A percentile compares a stretch with the other conserved stretches of the same genome.
These are phyloP conservation scores for Hysterium pulicare DNA, from an alignment of 2,329 filamentous ascomycete genomes.

Conservation along the genomic window DNA sequence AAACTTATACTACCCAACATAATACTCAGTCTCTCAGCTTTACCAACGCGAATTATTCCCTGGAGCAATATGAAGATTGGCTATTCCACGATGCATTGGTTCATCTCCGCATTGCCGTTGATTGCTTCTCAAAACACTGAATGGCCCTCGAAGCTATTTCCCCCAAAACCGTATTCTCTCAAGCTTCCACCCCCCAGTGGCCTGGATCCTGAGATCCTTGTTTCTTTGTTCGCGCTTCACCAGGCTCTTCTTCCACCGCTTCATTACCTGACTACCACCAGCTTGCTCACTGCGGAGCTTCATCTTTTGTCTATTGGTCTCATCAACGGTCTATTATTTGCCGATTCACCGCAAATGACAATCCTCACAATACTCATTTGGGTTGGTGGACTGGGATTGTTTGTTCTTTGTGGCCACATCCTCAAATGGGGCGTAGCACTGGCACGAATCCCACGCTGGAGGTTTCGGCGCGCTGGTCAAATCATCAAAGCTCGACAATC, in stretches of 20 bases:
- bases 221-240: conserved; percentile 77
- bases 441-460: conserved; percentile 87
- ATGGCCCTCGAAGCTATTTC: conserved; percentile 30
- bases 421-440: conserved; percentile 81
- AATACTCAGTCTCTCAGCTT: conserved; percentile 72
- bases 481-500: conserved; percentile 42
- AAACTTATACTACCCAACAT: conserved; percentile 72
- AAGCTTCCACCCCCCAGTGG: conserved; percentile 27
- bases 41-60: conserved; percentile 72
- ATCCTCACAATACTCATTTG: conserved; percentile 46
- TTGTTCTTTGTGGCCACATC: conserved; percentile 69
- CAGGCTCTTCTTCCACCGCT: conserved; percentile 70
- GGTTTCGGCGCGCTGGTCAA: conserved; percentile 63
- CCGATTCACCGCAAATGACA: conserved; percentile 56
- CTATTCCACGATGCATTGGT: conserved; percentile 73
- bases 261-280: conserved; percentile 81
- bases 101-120: conserved; percentile 68
- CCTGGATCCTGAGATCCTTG: conserved; percentile 56
- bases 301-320: conserved; percentile 80
- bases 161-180: conserved; percentile 33
- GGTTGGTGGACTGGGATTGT: conserved; percentile 68
- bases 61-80: conserved; percentile 55
- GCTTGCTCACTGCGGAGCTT: conserved; percentile 79
- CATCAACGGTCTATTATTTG: conserved; percentile 75
- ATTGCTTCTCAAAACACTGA: conserved; percentile 48